phyloP scores from a whole-genome alignment of 495 filamentous ascomycete genomes.

The Evernia prunastri region DNA sequence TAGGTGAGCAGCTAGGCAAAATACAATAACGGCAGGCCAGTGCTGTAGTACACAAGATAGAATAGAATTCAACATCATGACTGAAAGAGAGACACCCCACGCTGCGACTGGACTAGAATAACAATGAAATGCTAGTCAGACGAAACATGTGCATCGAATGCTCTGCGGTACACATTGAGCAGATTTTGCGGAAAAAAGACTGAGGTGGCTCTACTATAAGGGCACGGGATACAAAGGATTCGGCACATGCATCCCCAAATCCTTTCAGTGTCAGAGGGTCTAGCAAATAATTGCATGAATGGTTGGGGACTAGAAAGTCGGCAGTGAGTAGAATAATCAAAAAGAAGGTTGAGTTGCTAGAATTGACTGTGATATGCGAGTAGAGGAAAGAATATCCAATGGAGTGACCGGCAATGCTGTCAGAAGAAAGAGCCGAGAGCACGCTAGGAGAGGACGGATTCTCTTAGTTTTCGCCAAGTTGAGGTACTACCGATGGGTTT shows the following conservation, averaged over 20 bases:
- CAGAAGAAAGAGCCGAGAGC: background rate
- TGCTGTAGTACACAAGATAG: conserved; percentile 3
- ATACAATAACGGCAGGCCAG: conserved; percentile 10
- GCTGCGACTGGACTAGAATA: background rate
- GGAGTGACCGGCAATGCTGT: background rate
- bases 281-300: background rate
- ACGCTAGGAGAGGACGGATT: background rate
- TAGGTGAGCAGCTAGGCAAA: conserved; percentile 25
- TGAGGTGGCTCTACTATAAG: background rate
- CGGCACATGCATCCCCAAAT: background rate
- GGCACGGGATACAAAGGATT: background rate
- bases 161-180: background rate
- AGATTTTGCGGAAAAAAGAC: background rate
- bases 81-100: background rate
- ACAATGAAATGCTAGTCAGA: background rate
- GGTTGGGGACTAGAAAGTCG: background rate
- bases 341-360: background rate
- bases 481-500: background rate
- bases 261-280: background rate
- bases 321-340: background rate
- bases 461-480: background rate
- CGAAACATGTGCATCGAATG: background rate
- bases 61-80: conserved; percentile 18
- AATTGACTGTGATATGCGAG: background rate
- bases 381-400: background rate